These are phyloP conservation scores for Fraxinus xanthoxyloides DNA, from an alignment of 305 asterid species.

Conservation along the genomic window DNA sequence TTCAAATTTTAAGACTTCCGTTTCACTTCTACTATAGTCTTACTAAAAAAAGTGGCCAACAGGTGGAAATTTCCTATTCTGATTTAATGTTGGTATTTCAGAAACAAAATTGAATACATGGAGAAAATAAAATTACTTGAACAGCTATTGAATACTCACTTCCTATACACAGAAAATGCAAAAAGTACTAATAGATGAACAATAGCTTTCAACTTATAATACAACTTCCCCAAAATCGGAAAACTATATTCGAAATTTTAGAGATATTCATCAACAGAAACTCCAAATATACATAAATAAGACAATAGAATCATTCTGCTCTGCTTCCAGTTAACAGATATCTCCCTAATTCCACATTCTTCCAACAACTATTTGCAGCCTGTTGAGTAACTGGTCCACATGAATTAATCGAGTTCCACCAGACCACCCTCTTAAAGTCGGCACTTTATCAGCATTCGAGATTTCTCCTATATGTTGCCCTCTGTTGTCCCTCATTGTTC, in stretches of 20 bases:
- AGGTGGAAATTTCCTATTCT: too few species aligned
- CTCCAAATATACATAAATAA: neutral
- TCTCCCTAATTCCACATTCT: neutral
- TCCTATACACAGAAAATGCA: too few species aligned
- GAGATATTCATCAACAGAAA: neutral
- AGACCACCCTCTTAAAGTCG: neutral
- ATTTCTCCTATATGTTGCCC: neutral
- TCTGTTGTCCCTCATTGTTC: constrained; percentile 12
- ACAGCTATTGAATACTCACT: neutral
- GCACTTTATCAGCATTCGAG: neutral
- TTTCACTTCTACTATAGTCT: too few species aligned
- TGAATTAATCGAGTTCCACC: neutral
- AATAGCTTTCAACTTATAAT: too few species aligned
- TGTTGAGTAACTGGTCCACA: neutral
- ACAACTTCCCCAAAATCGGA: neutral
- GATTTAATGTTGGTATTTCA: neutral
- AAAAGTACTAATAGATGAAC: neutral
- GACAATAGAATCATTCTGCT: neutral
- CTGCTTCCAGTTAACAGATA: neutral
- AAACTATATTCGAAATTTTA: neutral
- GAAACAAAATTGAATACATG: neutral
- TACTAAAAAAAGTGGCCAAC: too few species aligned
- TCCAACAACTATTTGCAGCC: neutral
- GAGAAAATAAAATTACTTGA: neutral
- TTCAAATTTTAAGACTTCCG: too few species aligned